Percentiles rank a stretch among this genome's conserved stretches.
Conservation (phyloP, 441 rosid genomes). For the Populus hybrid region DNA sequence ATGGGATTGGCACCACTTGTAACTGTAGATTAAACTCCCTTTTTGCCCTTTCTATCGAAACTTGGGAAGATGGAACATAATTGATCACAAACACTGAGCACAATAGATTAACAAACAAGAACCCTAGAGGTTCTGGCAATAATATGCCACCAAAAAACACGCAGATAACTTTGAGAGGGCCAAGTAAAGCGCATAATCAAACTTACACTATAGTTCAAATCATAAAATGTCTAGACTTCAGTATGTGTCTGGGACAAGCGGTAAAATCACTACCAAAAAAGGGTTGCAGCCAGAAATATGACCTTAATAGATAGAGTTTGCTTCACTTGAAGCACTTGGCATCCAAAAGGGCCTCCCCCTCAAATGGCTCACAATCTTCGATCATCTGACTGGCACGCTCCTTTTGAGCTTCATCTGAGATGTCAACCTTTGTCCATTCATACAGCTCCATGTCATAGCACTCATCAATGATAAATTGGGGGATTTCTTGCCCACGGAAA, state of each 20-base stretch:
- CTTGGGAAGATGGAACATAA: neutral
- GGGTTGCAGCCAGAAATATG: neutral
- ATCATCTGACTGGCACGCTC: slow-evolving; percentile 93
- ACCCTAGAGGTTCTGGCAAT: neutral
- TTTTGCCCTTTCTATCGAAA: neutral
- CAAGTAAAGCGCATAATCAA: neutral
- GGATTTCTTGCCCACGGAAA: slow-evolving; percentile 86
- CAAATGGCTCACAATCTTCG: slow-evolving; percentile 87
- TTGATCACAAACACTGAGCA: neutral
- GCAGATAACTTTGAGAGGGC: neutral
- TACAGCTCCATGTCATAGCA: slow-evolving; percentile 96
- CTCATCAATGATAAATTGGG: slow-evolving; percentile 74
- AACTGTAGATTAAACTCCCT: neutral
- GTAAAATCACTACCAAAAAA: slow-evolving; percentile 6
- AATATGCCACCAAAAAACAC: neutral
- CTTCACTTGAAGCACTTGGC: slow-evolving; percentile 93
- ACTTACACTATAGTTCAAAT: neutral
- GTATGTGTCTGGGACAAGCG: neutral
- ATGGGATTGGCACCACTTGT: neutral
- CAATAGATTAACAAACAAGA: neutral
- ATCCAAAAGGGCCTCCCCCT: slow-evolving; percentile 85
- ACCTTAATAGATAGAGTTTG: neutral
- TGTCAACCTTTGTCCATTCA: slow-evolving; percentile 84
- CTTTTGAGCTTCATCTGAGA: slow-evolving; percentile 77
- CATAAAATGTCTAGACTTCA: neutral